phyloP scores from a whole-genome alignment of 2,329 filamentous ascomycete species.

The Cladosporium phlei region DNA sequence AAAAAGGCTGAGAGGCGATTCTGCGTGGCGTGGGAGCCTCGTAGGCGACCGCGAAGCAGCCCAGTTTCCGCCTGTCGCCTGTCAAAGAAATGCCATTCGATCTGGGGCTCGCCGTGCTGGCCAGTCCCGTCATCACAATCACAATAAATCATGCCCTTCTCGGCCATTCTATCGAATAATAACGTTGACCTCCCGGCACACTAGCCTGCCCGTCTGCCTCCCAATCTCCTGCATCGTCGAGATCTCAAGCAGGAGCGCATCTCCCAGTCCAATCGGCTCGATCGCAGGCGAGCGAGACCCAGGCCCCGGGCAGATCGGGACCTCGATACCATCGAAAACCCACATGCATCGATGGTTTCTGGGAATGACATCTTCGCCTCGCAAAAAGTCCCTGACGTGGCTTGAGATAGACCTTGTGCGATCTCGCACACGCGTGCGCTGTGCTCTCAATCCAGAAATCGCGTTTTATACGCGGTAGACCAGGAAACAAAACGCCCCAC shows the following conservation, averaged over 20 bases:
- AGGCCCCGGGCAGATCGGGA: conserved; percentile 6
- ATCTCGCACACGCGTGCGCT: conserved; percentile 5
- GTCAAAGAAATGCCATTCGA: too few relatives aligned
- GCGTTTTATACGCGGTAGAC: conserved; percentile 1
- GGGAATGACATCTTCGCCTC: conserved; percentile 9
- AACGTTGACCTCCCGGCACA: not conserved
- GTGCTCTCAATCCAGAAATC: conserved; percentile 5
- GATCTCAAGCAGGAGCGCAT: conserved; percentile 11
- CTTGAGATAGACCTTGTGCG: conserved; percentile 2
- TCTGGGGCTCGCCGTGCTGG: too few relatives aligned
- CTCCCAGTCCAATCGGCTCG: conserved; percentile 4
- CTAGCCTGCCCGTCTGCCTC: not conserved
- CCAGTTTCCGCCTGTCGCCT: too few relatives aligned
- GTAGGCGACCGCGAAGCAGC: too few relatives aligned
- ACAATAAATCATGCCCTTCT: too few relatives aligned
- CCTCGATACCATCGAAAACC: conserved; percentile 6
- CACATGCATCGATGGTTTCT: conserved; percentile 4
- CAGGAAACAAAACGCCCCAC: conserved; percentile 3
- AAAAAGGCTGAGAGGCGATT: too few relatives aligned
- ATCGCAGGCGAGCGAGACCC: not conserved
- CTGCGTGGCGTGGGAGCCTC: too few relatives aligned
- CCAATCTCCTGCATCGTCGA: conserved; percentile 11
- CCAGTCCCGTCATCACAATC: too few relatives aligned
- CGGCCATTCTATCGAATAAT: too few relatives aligned
- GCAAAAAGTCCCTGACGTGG: not conserved